These are phyloP conservation scores for Termitomyces sp. DNA, from an alignment of 768 basidiomycete species.

Conservation along the genomic window DNA sequence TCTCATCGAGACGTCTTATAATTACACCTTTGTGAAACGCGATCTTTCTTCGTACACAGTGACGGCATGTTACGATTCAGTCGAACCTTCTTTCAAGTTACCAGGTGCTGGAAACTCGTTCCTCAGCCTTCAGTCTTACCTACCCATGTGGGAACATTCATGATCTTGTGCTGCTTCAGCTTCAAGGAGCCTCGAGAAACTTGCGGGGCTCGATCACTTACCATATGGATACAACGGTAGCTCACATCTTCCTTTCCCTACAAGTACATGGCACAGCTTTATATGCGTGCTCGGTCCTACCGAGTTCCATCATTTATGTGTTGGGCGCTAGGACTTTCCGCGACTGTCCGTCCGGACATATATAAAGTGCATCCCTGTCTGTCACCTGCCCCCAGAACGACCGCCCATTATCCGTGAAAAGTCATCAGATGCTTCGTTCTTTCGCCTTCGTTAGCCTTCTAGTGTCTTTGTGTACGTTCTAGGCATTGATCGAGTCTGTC, in stretches of 20 bases:
- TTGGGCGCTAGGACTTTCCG: background rate
- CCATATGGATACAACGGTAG: background rate
- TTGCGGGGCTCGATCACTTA: background rate
- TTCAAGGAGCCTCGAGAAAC: background rate
- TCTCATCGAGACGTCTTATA: background rate
- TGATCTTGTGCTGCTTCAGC: background rate
- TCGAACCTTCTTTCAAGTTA: too few relatives aligned
- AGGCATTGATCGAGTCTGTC: background rate
- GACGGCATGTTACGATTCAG: background rate
- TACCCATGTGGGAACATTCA: background rate
- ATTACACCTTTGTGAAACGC: background rate
- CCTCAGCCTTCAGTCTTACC: too few relatives aligned
- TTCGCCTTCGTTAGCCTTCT: background rate
- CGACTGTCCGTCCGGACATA: background rate
- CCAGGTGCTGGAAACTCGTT: background rate
- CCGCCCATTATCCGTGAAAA: background rate
- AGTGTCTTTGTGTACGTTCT: slow-evolving; percentile 6
- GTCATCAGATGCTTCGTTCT: slow-evolving; percentile 1
- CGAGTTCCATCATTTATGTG: slow-evolving; percentile 2
- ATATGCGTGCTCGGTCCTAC: background rate
- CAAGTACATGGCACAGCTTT: background rate
- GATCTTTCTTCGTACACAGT: background rate
- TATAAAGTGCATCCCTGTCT: slow-evolving; percentile 5
- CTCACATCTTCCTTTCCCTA: background rate
- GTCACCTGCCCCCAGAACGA: background rate